Evolutionary conservation across 345 rosid species (phyloP).

Genomic region (Citrus australasica): DNA sequence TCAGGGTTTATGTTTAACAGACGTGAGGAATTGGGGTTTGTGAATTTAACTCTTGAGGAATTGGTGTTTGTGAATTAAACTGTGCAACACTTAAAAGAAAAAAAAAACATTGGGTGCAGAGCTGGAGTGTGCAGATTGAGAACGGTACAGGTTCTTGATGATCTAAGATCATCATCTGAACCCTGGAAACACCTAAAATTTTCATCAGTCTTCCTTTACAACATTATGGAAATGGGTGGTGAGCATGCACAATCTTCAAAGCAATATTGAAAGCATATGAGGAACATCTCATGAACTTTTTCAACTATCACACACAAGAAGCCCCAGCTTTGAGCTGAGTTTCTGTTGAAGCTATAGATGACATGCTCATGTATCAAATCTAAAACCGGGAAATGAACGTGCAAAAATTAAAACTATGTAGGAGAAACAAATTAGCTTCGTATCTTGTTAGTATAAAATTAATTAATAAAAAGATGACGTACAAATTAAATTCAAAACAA

Average conservation of each 20-base stretch:
- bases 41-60: background rate
- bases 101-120: too few species aligned
- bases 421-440: background rate
- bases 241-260: background rate
- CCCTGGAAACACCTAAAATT: background rate
- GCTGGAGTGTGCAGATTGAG: slow-evolving; percentile 1
- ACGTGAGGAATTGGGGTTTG: background rate
- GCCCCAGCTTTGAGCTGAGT: background rate
- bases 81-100: background rate
- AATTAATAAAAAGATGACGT: background rate
- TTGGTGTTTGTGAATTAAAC: background rate
- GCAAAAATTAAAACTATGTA: background rate
- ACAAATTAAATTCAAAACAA: background rate
- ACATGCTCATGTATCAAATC: background rate
- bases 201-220: background rate
- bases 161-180: background rate
- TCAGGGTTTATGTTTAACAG: slow-evolving; percentile 10
- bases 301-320: background rate
- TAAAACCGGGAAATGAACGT: background rate
- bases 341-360: background rate
- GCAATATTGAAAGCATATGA: background rate
- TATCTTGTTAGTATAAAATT: too few species aligned
- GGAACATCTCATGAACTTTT: background rate
- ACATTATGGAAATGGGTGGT: background rate
- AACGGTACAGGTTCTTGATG: background rate